Evolutionary conservation across 257 asterid species (phyloP), one percentile per base, ranked within the genome.

Genomic region (Asclepias syriaca): DNA sequence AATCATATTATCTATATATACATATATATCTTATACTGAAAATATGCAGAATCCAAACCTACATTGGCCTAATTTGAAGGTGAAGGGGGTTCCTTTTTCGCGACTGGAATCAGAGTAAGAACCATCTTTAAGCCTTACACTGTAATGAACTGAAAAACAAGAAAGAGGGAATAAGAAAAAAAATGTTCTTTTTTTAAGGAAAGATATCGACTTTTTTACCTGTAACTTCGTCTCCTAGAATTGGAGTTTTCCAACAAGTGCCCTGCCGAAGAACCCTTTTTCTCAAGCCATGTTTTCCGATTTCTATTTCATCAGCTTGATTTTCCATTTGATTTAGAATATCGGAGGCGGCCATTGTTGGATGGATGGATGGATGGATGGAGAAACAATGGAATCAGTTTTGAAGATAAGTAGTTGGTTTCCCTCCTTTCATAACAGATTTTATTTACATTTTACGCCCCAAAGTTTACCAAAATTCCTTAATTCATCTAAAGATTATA

Each of bases 41-140:
- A 32, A 63, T 9, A 43, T 63, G 48, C 22, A 63, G 49, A 63
- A 63, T 16, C 57, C 21, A 5, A 51, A 50, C 71, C 3, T 78
- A 86, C 95, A 60, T 65, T 83, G 95, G 66, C 91, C 95, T 81
- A 88, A 81, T 82, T 74, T 86, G 89, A 88, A 86, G 54, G 66
- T 77, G 74, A 79, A 84, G 3, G 89, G 79, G 18, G 72, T 70
- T 71, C 85, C 89, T 73, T 74, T 80, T 24, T 84, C 73, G 60
- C 84, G 84, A 66, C 87, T 88, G 37, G 95, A 84, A 48, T 86
- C 87, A 15, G 78, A 73, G 57, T 72, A 73, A 16, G 58, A 81
- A 22, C 87, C 88, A 66, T 74, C 82, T 80, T 86, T 79, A 66
- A 86, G 64, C 65, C 83, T 57, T 59, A 86, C 83, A 59, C 60